These are phyloP conservation scores for Alternaria atra DNA, from an alignment of 2,329 filamentous ascomycete genomes.

Conservation along the genomic window DNA sequence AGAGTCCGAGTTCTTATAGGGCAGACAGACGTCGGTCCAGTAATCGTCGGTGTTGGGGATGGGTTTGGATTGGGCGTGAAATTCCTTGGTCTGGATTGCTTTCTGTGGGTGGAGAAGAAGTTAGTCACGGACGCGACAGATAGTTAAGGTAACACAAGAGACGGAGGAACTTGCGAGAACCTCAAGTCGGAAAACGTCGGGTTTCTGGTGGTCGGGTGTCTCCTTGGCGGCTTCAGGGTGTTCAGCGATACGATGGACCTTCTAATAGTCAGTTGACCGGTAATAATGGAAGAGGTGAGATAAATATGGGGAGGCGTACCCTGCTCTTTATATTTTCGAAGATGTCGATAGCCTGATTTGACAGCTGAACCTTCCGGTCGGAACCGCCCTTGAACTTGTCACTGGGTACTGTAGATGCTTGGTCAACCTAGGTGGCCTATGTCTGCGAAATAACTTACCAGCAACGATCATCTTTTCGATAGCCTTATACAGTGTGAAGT, in stretches of 20 bases:
- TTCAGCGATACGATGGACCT: neutral
- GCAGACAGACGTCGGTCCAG: neutral
- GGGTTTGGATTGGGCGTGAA: neutral
- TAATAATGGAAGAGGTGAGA: neutral
- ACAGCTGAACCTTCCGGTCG: neutral
- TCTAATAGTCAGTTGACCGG: neutral
- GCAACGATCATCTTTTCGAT: neutral
- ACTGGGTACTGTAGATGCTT: neutral
- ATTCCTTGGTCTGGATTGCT: neutral
- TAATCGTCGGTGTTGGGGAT: neutral
- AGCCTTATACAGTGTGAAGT: neutral
- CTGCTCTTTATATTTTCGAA: neutral
- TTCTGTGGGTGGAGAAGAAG: neutral
- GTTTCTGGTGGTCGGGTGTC: neutral
- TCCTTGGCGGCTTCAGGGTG: neutral
- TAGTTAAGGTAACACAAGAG: too few relatives aligned
- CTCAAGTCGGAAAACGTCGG: neutral
- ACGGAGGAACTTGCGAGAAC: neutral
- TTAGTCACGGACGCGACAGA: neutral
- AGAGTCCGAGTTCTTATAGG: neutral
- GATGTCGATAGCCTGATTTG: neutral
- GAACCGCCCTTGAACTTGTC: neutral
- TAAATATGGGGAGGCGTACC: neutral
- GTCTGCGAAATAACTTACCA: neutral
- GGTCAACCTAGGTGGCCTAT: neutral